These are phyloP conservation scores for Prunus kanzakura DNA, from an alignment of 306 rosid species.

Conservation along the genomic window DNA sequence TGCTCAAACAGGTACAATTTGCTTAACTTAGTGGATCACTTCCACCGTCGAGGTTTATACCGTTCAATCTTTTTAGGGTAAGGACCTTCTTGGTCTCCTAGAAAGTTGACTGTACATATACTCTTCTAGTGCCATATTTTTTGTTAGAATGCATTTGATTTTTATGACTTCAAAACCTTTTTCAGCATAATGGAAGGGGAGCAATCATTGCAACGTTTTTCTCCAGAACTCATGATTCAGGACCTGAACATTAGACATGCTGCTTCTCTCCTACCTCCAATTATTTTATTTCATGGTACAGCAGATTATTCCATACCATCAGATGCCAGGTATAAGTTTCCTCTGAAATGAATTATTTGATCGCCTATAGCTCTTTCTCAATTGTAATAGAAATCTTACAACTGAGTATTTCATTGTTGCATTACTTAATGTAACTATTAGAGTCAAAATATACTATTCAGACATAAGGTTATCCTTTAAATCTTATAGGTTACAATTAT, in stretches of 20 bases:
- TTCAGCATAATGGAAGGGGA: slow-evolving; percentile 98
- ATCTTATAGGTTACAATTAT: not conserved
- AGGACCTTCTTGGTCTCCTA: slow-evolving; percentile 6
- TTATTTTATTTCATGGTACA: slow-evolving; percentile 80
- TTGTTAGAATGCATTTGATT: slow-evolving; percentile 15
- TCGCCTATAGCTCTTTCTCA: not conserved
- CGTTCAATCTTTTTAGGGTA: slow-evolving; percentile 79
- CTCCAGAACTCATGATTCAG: slow-evolving; percentile 82
- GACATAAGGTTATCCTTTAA: not conserved
- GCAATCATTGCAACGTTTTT: slow-evolving; percentile 64
- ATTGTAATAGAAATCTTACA: not conserved
- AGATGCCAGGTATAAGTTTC: slow-evolving; percentile 59
- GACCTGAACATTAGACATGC: slow-evolving; percentile 62
- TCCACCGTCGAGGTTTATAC: slow-evolving; percentile 79
- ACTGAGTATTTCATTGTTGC: not conserved
- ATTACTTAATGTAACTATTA: not conserved
- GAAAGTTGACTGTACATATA: not conserved
- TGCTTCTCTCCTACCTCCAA: slow-evolving; percentile 65
- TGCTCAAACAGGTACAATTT: slow-evolving; percentile 77
- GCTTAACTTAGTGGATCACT: slow-evolving; percentile 61
- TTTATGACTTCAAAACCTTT: slow-evolving; percentile 24
- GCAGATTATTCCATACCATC: slow-evolving; percentile 93
- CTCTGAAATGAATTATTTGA: slow-evolving; percentile 16
- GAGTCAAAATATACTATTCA: not conserved
- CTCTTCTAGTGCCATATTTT: slow-evolving; percentile 7